phyloP scores from a whole-genome alignment of 352 stramenopile genomes.

The Globisporangium acanthophoron region DNA sequence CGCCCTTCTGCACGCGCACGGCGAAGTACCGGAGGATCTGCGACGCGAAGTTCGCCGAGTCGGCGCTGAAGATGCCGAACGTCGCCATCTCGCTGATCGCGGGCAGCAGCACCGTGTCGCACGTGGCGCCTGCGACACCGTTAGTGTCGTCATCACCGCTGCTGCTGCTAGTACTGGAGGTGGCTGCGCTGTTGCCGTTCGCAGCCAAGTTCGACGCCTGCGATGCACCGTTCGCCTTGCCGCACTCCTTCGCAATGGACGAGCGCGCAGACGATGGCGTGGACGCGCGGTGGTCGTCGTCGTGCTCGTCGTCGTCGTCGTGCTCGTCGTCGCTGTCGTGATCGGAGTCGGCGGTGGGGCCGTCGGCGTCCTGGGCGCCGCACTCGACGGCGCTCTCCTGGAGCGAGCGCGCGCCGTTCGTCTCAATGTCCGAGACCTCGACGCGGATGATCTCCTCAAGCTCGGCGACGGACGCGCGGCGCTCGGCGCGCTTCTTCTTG shows the following conservation, averaged over 20 bases:
- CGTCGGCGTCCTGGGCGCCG: constrained; percentile 8
- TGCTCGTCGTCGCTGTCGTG: constrained; percentile 16
- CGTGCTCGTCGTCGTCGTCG: constrained; percentile 10
- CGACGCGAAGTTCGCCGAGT: constrained; percentile 73
- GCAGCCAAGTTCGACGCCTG: neutral
- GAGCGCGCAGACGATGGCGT: constrained; percentile 10
- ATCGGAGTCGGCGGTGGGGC: constrained; percentile 23
- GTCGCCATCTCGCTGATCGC: constrained; percentile 36
- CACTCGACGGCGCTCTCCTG: constrained; percentile 63
- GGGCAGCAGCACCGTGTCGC: constrained; percentile 28
- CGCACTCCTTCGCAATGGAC: constrained; percentile 8
- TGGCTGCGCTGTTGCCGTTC: neutral
- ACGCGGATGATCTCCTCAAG: constrained; percentile 74
- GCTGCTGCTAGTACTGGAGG: neutral
- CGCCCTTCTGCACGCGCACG: constrained; percentile 68
- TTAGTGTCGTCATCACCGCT: constrained; percentile 16
- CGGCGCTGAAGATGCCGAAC: constrained; percentile 69
- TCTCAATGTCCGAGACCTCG: constrained; percentile 69
- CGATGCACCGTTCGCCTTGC: constrained; percentile 2
- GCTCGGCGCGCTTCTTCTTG: constrained; percentile 31
- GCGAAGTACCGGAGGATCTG: constrained; percentile 82
- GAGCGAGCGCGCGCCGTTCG: constrained; percentile 56
- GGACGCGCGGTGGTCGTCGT: neutral
- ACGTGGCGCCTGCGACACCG: constrained; percentile 18
- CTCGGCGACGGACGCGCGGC: constrained; percentile 47